Conservation (phyloP, 345 rosid genomes). For the Lepidium aucheri region DNA sequence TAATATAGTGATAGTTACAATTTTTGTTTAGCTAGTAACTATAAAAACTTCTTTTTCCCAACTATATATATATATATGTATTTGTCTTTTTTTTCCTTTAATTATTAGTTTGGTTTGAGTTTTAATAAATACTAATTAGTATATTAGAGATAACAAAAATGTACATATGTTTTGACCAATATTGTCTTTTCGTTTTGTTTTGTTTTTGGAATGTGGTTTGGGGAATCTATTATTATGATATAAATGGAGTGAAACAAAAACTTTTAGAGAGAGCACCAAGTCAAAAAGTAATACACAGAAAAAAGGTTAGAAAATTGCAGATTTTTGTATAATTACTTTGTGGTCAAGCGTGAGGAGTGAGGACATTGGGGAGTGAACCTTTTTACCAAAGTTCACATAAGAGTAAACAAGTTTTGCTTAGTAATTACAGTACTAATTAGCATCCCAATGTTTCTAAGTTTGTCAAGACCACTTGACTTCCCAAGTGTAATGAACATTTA, state of each 20-base stretch:
- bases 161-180: slow-evolving; percentile 23
- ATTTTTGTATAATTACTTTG: slow-evolving; percentile 3
- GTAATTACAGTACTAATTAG: neutral
- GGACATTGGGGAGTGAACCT: slow-evolving; percentile 23
- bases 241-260: neutral
- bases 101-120: slow-evolving; percentile 8
- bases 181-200: too few relatives aligned
- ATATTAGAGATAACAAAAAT: slow-evolving; percentile 10
- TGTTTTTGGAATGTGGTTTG: too few relatives aligned
- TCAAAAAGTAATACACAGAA: slow-evolving; percentile 19
- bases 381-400: slow-evolving; percentile 15
- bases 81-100: neutral
- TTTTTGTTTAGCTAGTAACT: slow-evolving; percentile 18
- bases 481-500: neutral
- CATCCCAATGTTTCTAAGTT: neutral
- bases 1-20: neutral
- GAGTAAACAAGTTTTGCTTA: neutral
- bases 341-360: slow-evolving; percentile 21
- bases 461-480: neutral
- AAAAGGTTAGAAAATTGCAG: slow-evolving; percentile 4
- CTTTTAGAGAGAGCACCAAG: slow-evolving; percentile 7
- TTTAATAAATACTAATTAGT: slow-evolving; percentile 16
- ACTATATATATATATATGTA: neutral
- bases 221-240: slow-evolving; percentile 6
- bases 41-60: neutral